Evolutionary conservation across 2,329 filamentous ascomycete species (phyloP), one percentile per base, ranked within the genome.

Genomic region (Fusarium lateritium): DNA sequence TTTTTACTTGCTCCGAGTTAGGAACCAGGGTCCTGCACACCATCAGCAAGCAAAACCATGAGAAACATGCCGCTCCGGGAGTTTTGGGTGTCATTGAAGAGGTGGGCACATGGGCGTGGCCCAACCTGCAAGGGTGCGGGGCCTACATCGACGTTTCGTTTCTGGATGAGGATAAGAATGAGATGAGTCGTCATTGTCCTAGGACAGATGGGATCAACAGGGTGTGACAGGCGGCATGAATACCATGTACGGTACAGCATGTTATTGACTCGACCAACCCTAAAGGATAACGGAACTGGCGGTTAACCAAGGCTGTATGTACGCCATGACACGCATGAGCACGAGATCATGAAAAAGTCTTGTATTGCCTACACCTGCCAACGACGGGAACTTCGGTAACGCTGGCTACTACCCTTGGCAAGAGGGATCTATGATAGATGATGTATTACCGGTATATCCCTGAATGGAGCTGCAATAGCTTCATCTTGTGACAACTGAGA

Each of bases 101-200:
- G 46, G 56, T 58, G 61, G 47, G 64, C 71, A 75, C 72, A 74
- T 74, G 72, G 56, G 50, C 70, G 62, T 65, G 63, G 53, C 38
- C 45, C n/a, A 38, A 38, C 40, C 62, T 72, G 62, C 67, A 67
- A 65, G 52, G 54, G 53, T 65, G 72, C 54, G 72, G 72, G 62
- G 70, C 57, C 63, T 72, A 71, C 67, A 72, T 71, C 72, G 67
- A 70, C 69, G 51, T 58, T 64, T 64, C 21, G 39, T 63, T 73
- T 65, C 56, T 62, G 36, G 42, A 56, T 47, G 36, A 60, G 42
- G 31, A 38, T 56, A 60, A 52, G 65, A 38, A 45, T 40, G 46
- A 39, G 49, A 56, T 49, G 45, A 65, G 50, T 62, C 62, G 58
- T 61, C 61, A 57, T 66, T 51, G 46, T 55, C 62, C 54, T 33